Evolutionary conservation across 176 grass and related monocot species (phyloP).

Genomic region (Thinopyrum elongatum): DNA sequence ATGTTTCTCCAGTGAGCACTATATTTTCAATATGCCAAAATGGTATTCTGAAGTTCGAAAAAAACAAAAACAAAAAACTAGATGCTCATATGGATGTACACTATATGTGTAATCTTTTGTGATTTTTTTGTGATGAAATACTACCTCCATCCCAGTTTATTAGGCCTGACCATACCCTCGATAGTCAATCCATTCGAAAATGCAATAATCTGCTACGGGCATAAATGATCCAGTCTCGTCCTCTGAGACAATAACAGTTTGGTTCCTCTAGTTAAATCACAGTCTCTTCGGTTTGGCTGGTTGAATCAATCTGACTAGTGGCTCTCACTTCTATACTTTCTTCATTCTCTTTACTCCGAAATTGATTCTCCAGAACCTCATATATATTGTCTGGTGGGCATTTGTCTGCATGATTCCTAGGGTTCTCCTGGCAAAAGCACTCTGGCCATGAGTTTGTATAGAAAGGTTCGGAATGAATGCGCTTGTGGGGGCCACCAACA

Average conservation of each 20-base stretch:
- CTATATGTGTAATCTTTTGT: no score
- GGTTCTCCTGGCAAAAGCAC: constrained; percentile 71
- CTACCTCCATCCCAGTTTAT: no score
- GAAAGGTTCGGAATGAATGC: constrained; percentile 71
- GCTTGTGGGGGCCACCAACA: constrained; percentile 70
- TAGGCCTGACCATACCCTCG: no score
- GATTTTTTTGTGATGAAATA: no score
- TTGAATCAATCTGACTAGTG: constrained; percentile 27
- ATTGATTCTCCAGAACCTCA: constrained; percentile 55
- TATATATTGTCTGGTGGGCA: constrained; percentile 67
- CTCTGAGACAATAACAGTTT: constrained; percentile 3
- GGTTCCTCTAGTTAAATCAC: constrained; percentile 29
- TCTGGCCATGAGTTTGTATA: constrained; percentile 97
- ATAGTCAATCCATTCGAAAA: neutral
- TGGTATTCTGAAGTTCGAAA: no score
- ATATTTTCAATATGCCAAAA: no score
- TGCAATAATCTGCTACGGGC: neutral
- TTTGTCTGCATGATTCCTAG: constrained; percentile 46
- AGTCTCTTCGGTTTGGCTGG: constrained; percentile 37
- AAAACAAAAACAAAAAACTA: no score
- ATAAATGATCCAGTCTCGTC: neutral
- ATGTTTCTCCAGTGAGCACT: no score
- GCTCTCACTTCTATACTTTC: constrained; percentile 26
- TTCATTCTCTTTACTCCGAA: constrained; percentile 44
- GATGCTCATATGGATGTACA: no score